These are phyloP conservation scores for Penicillium samsonianum DNA, from an alignment of 495 filamentous ascomycete species.

Conservation along the genomic window DNA sequence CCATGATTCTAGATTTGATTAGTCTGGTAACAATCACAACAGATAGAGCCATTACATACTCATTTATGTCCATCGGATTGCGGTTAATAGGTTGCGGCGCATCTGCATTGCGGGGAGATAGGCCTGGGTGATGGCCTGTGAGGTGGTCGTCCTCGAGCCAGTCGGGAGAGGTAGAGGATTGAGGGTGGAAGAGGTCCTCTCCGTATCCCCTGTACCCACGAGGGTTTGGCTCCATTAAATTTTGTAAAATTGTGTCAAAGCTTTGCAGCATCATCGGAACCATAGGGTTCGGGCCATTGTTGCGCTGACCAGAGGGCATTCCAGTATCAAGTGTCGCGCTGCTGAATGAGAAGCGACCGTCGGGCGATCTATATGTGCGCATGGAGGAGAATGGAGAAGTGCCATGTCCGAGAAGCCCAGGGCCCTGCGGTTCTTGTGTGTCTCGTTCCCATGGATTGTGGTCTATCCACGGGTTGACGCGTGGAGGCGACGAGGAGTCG, in stretches of 20 bases:
- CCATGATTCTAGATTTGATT: constrained; percentile 32
- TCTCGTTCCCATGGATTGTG: constrained; percentile 45
- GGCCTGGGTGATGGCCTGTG: constrained; percentile 21
- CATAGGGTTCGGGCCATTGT: constrained; percentile 22
- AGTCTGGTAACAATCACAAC: constrained; percentile 5
- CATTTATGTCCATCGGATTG: constrained; percentile 32
- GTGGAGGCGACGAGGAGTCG: constrained; percentile 16
- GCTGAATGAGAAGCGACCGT: constrained; percentile 44
- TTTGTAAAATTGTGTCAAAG: constrained; percentile 36
- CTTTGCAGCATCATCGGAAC: constrained; percentile 35
- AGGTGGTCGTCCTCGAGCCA: constrained; percentile 16
- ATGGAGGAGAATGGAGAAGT: constrained; percentile 31
- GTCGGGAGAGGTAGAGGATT: constrained; percentile 14
- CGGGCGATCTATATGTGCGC: constrained; percentile 48
- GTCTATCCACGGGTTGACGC: constrained; percentile 33
- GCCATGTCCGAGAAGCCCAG: constrained; percentile 1
- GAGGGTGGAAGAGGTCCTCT: constrained; percentile 15
- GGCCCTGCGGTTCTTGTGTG: constrained; percentile 38
- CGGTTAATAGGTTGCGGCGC: constrained; percentile 31
- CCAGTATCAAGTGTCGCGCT: constrained; percentile 37
- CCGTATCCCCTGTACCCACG: constrained; percentile 8
- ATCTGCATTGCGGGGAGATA: constrained; percentile 38
- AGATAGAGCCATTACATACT: constrained; percentile 32
- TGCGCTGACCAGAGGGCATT: constrained; percentile 24
- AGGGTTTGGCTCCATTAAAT: constrained; percentile 29